Percentiles rank a stretch among this genome's conserved stretches.
phyloP scores from a whole-genome alignment of 1,139 yeast species.

The Kodamaea derodonti region DNA sequence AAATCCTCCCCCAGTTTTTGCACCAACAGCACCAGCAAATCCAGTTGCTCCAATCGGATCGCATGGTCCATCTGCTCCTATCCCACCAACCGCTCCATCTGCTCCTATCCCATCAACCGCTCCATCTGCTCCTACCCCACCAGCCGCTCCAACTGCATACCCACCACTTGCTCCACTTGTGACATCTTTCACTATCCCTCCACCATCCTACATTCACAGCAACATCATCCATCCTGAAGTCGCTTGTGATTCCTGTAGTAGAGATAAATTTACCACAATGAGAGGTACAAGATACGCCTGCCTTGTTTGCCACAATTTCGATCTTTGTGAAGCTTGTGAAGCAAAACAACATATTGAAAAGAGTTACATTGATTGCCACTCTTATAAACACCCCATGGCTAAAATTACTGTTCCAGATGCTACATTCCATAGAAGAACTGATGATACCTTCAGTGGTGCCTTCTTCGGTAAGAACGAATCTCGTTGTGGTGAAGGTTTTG shows the following conservation, averaged over 20 bases:
- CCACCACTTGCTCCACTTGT: constrained; percentile 3
- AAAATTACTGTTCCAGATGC: constrained; percentile 22
- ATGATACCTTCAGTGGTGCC: background rate
- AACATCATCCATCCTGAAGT: constrained; percentile 35
- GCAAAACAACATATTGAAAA: constrained; percentile 11
- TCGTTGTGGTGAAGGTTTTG: background rate
- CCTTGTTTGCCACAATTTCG: constrained; percentile 51
- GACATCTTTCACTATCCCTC: constrained; percentile 2
- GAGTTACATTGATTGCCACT: constrained; percentile 20
- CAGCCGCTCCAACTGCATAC: background rate
- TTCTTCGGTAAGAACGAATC: background rate
- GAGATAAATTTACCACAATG: constrained; percentile 29
- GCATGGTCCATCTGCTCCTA: no score
- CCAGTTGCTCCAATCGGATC: constrained; percentile 1
- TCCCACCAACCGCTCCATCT: no score
- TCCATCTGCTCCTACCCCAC: background rate
- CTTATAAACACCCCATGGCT: constrained; percentile 29
- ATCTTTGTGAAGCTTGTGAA: constrained; percentile 54
- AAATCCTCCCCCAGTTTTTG: background rate
- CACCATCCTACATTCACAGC: constrained; percentile 2
- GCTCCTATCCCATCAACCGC: no score
- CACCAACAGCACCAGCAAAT: background rate
- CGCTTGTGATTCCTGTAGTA: constrained; percentile 43
- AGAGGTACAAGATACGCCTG: constrained; percentile 54
- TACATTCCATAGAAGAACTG: constrained; percentile 4